Percentiles rank a stretch among this genome's conserved stretches.
These are phyloP conservation scores for Pezicula radicicola DNA, from an alignment of 2,329 filamentous ascomycete species.

Conservation along the genomic window DNA sequence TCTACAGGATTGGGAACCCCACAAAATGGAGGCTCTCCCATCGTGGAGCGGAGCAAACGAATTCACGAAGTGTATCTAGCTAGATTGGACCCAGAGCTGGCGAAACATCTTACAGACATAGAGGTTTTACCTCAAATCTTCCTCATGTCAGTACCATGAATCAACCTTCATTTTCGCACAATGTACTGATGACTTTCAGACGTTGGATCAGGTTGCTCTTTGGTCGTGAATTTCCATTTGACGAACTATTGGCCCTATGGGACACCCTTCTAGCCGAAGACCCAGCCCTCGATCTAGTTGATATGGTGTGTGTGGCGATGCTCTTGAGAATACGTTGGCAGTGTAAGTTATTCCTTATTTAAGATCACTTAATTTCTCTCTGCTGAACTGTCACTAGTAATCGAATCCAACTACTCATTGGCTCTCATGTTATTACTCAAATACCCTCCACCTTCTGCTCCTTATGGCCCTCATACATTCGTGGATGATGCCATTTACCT, in stretches of 20 bases:
- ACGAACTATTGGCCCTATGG: conserved; percentile 82
- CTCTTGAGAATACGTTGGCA: conserved; percentile 88
- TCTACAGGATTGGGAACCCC: conserved; percentile 10
- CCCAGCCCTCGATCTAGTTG: conserved; percentile 73
- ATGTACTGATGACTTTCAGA: conserved; percentile 15
- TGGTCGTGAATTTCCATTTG: conserved; percentile 87
- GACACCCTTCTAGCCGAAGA: conserved; percentile 89
- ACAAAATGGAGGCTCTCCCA: conserved; percentile 54
- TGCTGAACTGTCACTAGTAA: conserved; percentile 48
- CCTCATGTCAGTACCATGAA: conserved; percentile 64
- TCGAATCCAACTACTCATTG: conserved; percentile 83
- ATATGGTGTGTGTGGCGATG: conserved; percentile 93
- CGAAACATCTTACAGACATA: conserved; percentile 74
- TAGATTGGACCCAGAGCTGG: conserved; percentile 79
- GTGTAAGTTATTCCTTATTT: conserved; percentile 47
- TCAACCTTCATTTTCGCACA: not conserved
- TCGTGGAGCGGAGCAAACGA: conserved; percentile 79
- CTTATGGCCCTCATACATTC: conserved; percentile 71
- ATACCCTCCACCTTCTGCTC: conserved; percentile 66
- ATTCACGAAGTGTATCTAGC: conserved; percentile 82
- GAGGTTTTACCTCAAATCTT: conserved; percentile 97
- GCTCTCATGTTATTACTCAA: conserved; percentile 80
- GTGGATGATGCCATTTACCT: conserved; percentile 83
- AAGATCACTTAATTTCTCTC: not conserved
- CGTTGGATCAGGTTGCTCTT: conserved; percentile 94